Base-by-base conservation (phyloP, 768 basidiomycete genomes). In the Naganishia vishniacii region DNA sequence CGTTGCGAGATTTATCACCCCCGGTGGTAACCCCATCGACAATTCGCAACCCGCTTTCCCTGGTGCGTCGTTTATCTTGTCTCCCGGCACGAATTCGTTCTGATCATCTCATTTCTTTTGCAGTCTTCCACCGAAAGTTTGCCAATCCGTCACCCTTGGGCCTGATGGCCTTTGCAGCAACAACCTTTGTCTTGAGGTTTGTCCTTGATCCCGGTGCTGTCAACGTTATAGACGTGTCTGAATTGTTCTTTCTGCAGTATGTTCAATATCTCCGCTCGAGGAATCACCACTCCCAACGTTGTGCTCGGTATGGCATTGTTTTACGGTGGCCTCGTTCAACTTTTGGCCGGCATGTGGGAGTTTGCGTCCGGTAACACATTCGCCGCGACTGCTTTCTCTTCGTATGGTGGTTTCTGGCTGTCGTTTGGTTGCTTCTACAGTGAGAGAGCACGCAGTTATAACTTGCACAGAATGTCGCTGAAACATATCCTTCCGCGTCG, bases 301-400 rank as follows among this genome's bases (percentile, higher is more conserved):
- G 66, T 77, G 37, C 63, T 77, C 26, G 91, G 89, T 56, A 90
- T 93, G 89, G 89, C 89, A 26, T 72, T 89, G 68, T 88, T 85
- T 77, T 84, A 84, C 66, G 91, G 91, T 67, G 91, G 91, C 65
- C 84, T 92, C 32, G 86, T 82, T 13, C 91, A 93, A 74, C 80
- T 93, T 48, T 79, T 92, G 41, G 91, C 90, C 31, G 91, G 91
- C 44, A 89, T 91, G 86, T 69, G 73, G 68, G 78, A 78, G 66
- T 79, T 77, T 69, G 77, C 75, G 6, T 71, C 72, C 25, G 78
- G 78, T 41, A 80, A 80, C 71, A 78, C 76, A 4, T 78, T 78
- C 67, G 78, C 46, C 37, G 72, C 73, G 26, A 74, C 75, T 48
- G 73, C 73, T 15, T 77, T 77, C 66, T 42, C 68, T 1, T 70